Percentiles rank a stretch among this genome's conserved stretches.
Conservation (phyloP, 2,329 filamentous ascomycete genomes). For the Juglanconis oblonga region DNA sequence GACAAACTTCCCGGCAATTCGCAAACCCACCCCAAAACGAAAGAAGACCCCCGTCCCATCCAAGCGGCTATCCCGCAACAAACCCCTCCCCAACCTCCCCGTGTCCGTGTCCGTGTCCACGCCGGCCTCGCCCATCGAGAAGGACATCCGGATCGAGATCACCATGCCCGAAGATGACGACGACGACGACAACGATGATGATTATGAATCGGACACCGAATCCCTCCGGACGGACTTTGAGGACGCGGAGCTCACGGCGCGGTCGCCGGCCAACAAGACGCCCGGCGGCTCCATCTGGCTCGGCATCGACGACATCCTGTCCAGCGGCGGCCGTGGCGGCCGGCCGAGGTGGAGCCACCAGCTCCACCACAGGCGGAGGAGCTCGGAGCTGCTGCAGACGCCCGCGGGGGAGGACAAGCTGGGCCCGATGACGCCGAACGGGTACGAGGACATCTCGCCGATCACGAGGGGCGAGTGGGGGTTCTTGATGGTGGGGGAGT, state of each 20-base stretch:
- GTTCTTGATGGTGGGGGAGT: conserved; percentile 52
- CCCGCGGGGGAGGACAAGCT: conserved; percentile 24
- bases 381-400: conserved; percentile 8
- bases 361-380: conserved; percentile 12
- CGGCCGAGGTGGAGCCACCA: neutral
- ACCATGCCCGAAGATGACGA: conserved; percentile 14
- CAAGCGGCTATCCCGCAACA: neutral
- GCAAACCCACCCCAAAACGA: neutral
- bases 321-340: conserved; percentile 20
- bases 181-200: conserved; percentile 26
- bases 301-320: conserved; percentile 43
- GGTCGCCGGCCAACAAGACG: conserved; percentile 30
- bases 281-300: conserved; percentile 20
- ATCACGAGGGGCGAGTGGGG: conserved; percentile 63
- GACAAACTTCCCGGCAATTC: conserved; percentile 29
- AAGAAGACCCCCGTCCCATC: conserved; percentile 12
- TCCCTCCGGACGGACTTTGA: conserved; percentile 24
- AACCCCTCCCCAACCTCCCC: neutral
- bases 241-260: conserved; percentile 37
- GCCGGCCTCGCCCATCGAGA: conserved; percentile 3
- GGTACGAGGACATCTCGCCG: conserved; percentile 60
- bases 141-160: conserved; percentile 24
- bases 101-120: neutral
- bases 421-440: conserved; percentile 56
- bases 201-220: conserved; percentile 25